phyloP scores from a whole-genome alignment of 768 basidiomycete species.

The Sarcodon aspratus region DNA sequence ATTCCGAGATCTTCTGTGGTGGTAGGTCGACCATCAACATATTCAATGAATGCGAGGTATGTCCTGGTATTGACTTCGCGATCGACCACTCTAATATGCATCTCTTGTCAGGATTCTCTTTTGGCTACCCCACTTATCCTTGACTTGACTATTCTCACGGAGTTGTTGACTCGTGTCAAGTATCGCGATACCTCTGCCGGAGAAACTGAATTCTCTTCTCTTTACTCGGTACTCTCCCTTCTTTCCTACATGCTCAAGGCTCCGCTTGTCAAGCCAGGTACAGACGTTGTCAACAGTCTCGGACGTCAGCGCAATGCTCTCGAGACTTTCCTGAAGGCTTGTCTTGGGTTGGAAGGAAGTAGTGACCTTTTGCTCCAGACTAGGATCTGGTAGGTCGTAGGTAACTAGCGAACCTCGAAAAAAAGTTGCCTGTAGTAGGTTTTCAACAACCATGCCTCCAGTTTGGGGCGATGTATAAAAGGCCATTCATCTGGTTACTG shows the following conservation, averaged over 20 bases:
- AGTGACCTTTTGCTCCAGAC: constrained; percentile 81
- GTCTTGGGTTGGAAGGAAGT: constrained; percentile 75
- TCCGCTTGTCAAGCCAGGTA: constrained; percentile 90
- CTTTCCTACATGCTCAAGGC: constrained; percentile 98
- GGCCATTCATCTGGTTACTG: too few relatives aligned
- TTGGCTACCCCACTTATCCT: constrained; percentile 94
- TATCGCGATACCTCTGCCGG: constrained; percentile 53
- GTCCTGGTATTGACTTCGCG: constrained; percentile 10
- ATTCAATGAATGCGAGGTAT: constrained; percentile 94
- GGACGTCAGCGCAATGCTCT: constrained; percentile 92
- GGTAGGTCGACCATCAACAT: constrained; percentile 91
- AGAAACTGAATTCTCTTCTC: constrained; percentile 58
- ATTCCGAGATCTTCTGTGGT: constrained; percentile 96
- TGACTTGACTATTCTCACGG: constrained; percentile 86
- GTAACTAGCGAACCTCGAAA: background rate
- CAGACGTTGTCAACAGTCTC: constrained; percentile 91
- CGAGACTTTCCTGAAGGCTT: constrained; percentile 90
- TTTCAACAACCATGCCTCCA: background rate
- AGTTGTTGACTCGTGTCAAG: constrained; percentile 85
- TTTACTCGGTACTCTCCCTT: constrained; percentile 88
- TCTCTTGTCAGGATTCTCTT: constrained; percentile 62
- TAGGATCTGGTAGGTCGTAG: constrained; percentile 64
- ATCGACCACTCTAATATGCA: constrained; percentile 3
- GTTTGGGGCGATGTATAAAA: background rate
- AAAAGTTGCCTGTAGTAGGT: background rate